These are phyloP conservation scores for Hanseniaspora opuntiae DNA, from an alignment of 805 yeast genomes.

Conservation along the genomic window DNA sequence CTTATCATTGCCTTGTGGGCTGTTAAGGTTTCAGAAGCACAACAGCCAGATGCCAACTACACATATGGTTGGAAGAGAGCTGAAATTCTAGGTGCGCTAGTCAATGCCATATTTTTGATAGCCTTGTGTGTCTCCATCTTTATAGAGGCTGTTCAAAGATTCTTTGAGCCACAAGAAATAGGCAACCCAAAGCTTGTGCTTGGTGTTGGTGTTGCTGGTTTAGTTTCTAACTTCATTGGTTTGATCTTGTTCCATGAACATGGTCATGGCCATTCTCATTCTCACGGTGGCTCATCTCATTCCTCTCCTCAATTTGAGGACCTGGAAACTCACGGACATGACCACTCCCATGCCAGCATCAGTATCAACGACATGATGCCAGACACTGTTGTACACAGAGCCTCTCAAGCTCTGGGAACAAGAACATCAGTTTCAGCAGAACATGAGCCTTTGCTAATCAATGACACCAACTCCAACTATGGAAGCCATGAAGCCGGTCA, in stretches of 20 bases:
- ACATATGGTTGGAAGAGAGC: constrained; percentile 98
- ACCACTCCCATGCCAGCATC: constrained; percentile 19
- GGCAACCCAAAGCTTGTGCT: constrained; percentile 72
- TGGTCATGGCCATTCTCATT: constrained; percentile 44
- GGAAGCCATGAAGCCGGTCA: constrained; percentile 16
- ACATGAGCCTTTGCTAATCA: constrained; percentile 25
- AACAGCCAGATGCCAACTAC: constrained; percentile 72
- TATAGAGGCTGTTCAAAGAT: constrained; percentile 84
- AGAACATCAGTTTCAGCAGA: constrained; percentile 23
- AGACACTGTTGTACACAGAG: constrained; percentile 31
- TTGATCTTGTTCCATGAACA: constrained; percentile 80
- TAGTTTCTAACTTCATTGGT: constrained; percentile 71
- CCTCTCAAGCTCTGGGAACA: constrained; percentile 1
- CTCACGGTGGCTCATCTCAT: constrained; percentile 19
- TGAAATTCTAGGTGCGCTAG: constrained; percentile 85
- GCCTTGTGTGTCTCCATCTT: constrained; percentile 87
- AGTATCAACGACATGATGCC: constrained; percentile 29
- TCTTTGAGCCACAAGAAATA: constrained; percentile 65
- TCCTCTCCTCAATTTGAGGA: constrained; percentile 15
- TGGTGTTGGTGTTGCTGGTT: constrained; percentile 71
- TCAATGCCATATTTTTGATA: constrained; percentile 82
- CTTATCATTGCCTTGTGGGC: constrained; percentile 91
- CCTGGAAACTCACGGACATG: constrained; percentile 14
- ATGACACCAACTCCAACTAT: background rate
- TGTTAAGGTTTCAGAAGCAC: constrained; percentile 70